phyloP scores from a whole-genome alignment of 306 rosid genomes.

The Dalbergia cultrata region DNA sequence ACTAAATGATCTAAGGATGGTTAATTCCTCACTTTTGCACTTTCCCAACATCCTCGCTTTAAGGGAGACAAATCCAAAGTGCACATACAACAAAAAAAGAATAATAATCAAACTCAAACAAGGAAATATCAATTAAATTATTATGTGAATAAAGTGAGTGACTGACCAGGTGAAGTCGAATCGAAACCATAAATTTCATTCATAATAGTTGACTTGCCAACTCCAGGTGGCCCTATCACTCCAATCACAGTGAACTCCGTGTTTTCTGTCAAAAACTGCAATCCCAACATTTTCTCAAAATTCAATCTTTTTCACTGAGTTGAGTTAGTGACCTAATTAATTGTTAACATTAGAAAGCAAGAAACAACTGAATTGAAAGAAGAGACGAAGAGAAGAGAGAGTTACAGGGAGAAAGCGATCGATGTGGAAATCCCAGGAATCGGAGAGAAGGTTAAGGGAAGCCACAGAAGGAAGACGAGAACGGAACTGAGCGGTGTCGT shows the following conservation, averaged over 20 bases:
- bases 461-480: slow-evolving; percentile 87
- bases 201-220: slow-evolving; percentile 89
- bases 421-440: slow-evolving; percentile 88
- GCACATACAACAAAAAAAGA: neutral
- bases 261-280: slow-evolving; percentile 88
- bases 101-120: neutral
- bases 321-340: neutral
- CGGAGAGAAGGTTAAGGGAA: slow-evolving; percentile 91
- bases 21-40: too few relatives aligned
- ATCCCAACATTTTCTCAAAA: slow-evolving; percentile 29
- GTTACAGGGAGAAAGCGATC: slow-evolving; percentile 88
- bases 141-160: neutral
- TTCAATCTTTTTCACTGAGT: neutral
- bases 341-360: neutral
- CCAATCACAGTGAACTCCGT: slow-evolving; percentile 89
- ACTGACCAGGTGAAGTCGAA: slow-evolving; percentile 78
- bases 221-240: slow-evolving; percentile 88
- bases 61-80: too few relatives aligned
- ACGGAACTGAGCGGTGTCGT: slow-evolving; percentile 67
- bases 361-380: neutral
- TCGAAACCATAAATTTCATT: slow-evolving; percentile 89
- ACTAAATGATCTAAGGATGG: too few relatives aligned
- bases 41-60: too few relatives aligned
- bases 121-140: neutral
- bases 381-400: neutral